Conservation (phyloP, 1,284 basidiomycete genomes). For the Pascua guehoae region DNA sequence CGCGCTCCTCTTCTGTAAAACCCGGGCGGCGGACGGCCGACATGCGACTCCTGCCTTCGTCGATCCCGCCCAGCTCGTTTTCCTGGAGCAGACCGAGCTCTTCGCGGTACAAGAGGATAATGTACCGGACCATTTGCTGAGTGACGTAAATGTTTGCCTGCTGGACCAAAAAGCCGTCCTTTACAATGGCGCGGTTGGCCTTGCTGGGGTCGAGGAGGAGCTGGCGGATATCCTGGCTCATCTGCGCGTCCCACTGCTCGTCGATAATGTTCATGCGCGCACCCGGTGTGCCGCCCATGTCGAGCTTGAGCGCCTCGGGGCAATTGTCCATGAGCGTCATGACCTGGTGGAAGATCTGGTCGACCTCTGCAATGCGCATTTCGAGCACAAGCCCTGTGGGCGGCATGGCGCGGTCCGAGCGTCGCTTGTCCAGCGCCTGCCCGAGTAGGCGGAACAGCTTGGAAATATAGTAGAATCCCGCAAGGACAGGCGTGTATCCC, state of each 20-base stretch:
- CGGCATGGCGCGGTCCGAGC: slow-evolving; percentile 31
- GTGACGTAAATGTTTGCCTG: slow-evolving; percentile 84
- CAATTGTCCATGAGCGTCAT: slow-evolving; percentile 42
- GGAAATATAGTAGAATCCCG: slow-evolving; percentile 78
- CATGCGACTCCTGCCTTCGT: slow-evolving; percentile 40
- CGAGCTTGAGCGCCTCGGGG: slow-evolving; percentile 35
- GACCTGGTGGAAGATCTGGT: slow-evolving; percentile 38
- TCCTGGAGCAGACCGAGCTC: slow-evolving; percentile 61
- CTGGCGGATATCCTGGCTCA: slow-evolving; percentile 78
- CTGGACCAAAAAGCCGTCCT: slow-evolving; percentile 82
- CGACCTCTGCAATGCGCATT: slow-evolving; percentile 39
- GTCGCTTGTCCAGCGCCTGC: slow-evolving; percentile 35
- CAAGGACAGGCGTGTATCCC: slow-evolving; percentile 74
- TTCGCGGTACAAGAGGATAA: slow-evolving; percentile 81
- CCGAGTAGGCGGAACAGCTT: slow-evolving; percentile 61
- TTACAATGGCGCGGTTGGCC: slow-evolving; percentile 70
- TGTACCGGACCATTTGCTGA: slow-evolving; percentile 83
- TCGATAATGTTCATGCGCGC: slow-evolving; percentile 25
- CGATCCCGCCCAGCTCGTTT: slow-evolving; percentile 11
- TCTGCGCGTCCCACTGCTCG: slow-evolving; percentile 37
- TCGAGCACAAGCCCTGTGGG: slow-evolving; percentile 38
- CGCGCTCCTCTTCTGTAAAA: slow-evolving; percentile 30
- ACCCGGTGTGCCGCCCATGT: slow-evolving; percentile 16
- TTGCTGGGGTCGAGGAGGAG: slow-evolving; percentile 78
- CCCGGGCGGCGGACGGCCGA: slow-evolving; percentile 7